Evolutionary conservation across 2,329 filamentous ascomycete species (phyloP).

Genomic region (Penicillium sp.): DNA sequence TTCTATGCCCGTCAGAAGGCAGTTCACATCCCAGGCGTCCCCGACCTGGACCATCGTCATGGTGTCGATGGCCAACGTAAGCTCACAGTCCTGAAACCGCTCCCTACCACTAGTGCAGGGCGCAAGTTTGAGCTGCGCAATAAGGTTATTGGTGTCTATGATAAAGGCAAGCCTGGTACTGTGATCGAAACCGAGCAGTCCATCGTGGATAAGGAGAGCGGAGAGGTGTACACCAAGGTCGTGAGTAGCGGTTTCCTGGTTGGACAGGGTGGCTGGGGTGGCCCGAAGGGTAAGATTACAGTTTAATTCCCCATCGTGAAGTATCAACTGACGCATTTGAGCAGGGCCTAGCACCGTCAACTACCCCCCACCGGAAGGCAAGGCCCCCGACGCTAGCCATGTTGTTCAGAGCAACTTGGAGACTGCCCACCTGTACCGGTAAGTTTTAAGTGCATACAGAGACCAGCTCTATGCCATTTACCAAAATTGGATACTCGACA

Average conservation of each 20-base stretch:
- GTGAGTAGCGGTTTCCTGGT: constrained; percentile 75
- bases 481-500: not conserved
- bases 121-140: constrained; percentile 71
- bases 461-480: not conserved
- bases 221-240: constrained; percentile 69
- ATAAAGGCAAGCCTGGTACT: constrained; percentile 80
- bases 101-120: constrained; percentile 70
- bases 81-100: constrained; percentile 71
- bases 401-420: constrained; percentile 68
- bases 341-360: constrained; percentile 66
- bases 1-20: constrained; percentile 72
- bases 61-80: constrained; percentile 82
- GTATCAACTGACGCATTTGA: constrained; percentile 3
- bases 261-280: constrained; percentile 79
- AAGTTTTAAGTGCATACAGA: constrained; percentile 16
- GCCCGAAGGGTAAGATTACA: constrained; percentile 68
- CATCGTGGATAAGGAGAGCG: constrained; percentile 67
- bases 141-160: constrained; percentile 81
- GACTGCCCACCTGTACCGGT: constrained; percentile 72
- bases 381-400: constrained; percentile 67
- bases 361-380: constrained; percentile 72
- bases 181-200: constrained; percentile 77
- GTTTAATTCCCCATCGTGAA: not conserved
- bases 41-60: constrained; percentile 69
- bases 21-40: constrained; percentile 69